Percentiles rank a stretch among this genome's conserved stretches.
Evolutionary conservation across 2,329 filamentous ascomycete species (phyloP).

Genomic region (Sporothrix mexicana): DNA sequence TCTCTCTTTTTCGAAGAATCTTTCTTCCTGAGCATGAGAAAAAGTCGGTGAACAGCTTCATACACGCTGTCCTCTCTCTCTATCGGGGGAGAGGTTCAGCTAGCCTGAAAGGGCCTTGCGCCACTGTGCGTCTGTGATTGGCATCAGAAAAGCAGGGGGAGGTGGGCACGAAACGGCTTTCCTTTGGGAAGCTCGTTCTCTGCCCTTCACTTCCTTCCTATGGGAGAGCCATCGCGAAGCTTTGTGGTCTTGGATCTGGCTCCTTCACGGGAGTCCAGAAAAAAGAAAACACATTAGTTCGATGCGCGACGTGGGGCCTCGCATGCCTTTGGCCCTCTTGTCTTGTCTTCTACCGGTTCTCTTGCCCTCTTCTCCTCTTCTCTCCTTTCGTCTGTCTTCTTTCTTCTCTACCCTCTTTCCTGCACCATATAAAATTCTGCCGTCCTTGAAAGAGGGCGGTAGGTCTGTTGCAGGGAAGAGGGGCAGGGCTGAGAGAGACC

Average conservation of each 20-base stretch:
- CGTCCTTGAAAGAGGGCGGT: constrained; percentile 21
- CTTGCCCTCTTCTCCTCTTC: background rate
- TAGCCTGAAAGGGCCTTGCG: constrained; percentile 40
- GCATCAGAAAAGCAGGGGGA: constrained; percentile 40
- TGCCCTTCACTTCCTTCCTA: constrained; percentile 31
- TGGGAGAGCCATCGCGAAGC: constrained; percentile 41
- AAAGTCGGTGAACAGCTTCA: constrained; percentile 42
- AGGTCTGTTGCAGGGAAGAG: background rate
- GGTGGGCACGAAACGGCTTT: background rate
- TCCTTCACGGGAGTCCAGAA: background rate
- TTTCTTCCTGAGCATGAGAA: constrained; percentile 38
- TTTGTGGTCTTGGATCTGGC: constrained; percentile 35
- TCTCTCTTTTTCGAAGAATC: constrained; percentile 27
- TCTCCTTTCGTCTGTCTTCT: background rate
- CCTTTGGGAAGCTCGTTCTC: background rate
- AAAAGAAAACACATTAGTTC: constrained; percentile 38
- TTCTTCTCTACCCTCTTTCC: background rate
- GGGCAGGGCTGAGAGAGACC: background rate
- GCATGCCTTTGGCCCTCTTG: background rate
- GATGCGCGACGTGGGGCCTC: constrained; percentile 39
- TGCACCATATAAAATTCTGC: constrained; percentile 24
- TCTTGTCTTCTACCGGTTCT: background rate
- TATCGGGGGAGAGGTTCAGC: constrained; percentile 6
- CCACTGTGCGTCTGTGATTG: constrained; percentile 39
- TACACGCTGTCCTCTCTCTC: constrained; percentile 23